These are phyloP conservation scores for Talaromyces rugulosus DNA, from an alignment of 2,329 filamentous ascomycete species.

Conservation along the genomic window DNA sequence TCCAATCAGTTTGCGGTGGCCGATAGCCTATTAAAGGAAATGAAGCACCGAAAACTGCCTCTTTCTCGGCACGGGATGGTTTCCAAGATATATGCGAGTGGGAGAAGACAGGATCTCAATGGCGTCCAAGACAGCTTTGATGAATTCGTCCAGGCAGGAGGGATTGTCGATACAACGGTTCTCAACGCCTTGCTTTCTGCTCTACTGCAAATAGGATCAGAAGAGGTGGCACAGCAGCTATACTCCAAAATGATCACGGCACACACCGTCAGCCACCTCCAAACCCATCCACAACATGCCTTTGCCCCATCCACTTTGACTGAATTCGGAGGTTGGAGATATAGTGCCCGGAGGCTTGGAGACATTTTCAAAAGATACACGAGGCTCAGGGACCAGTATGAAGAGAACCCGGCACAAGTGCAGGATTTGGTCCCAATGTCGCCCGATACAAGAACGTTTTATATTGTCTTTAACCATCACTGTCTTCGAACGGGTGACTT, in stretches of 20 bases:
- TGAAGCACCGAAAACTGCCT: constrained; percentile 62
- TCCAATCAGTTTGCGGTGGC: constrained; percentile 78
- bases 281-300: constrained; percentile 14
- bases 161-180: constrained; percentile 81
- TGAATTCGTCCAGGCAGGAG: constrained; percentile 76
- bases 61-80: constrained; percentile 79
- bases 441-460: constrained; percentile 75
- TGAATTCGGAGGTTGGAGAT: constrained; percentile 36
- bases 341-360: constrained; percentile 41
- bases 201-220: constrained; percentile 71
- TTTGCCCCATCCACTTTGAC: constrained; percentile 20
- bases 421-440: constrained; percentile 64
- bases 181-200: constrained; percentile 83
- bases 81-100: constrained; percentile 78
- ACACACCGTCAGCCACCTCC: constrained; percentile 24
- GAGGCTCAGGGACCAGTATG: background rate
- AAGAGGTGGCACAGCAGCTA: constrained; percentile 70
- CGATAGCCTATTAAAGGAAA: constrained; percentile 79
- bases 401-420: constrained; percentile 44
- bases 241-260: constrained; percentile 78
- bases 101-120: constrained; percentile 67
- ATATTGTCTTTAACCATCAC: constrained; percentile 73
- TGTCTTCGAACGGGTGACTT: constrained; percentile 67
- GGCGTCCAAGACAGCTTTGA: constrained; percentile 73
- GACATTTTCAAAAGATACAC: constrained; percentile 45